Base-by-base conservation (phyloP, 305 asterid species). In the Rubia occidens region DNA sequence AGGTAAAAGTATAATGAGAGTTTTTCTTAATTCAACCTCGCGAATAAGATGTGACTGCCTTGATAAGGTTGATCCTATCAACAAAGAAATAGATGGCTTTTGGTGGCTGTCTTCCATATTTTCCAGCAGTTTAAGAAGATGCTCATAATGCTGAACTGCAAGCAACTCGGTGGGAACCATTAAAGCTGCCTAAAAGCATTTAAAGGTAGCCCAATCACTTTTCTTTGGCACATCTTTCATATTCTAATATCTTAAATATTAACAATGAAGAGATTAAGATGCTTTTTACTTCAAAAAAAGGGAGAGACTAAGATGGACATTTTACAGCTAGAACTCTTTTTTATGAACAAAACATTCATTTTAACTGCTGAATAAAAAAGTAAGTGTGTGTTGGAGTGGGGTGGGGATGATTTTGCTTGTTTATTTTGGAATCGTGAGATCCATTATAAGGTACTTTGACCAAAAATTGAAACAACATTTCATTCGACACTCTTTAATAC, bases 121-220 rank as follows among this genome's bases (percentile, higher is more conserved):
- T 78, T 79, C 95, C 54, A 93, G 87, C 84, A 90, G 83, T 24
- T 74, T 81, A 64, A 81, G 83, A 82, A 90, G 87, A 73, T 87
- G 82, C 64, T 93, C 97, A 70, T 93, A 87, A 76, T 90, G 98
- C 82, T 93, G 98, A 76, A 83, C 74, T 71, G 96, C 98, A 73
- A 90, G 95, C 79, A 93, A 88, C 82, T 93, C 97, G 6, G 97
- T 93, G 68, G 96, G 98, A 77, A 90, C 98, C 98, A 93, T 93
- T 77, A 93, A 85, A 78, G 98, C 98, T 69, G 98, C 98, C 98
- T 93, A 82, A 53, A 77, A 73, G 69, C 76, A 53, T 32, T 66
- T 49, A 68, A 66, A 18, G 62, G 64, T 63, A 55, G 45, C 72
- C 64, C 49, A 21, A 10, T 66, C 64, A 65, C 53, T 71, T 61